Conservation (phyloP, 306 rosid species). For the Styphnolobium japonicum region DNA sequence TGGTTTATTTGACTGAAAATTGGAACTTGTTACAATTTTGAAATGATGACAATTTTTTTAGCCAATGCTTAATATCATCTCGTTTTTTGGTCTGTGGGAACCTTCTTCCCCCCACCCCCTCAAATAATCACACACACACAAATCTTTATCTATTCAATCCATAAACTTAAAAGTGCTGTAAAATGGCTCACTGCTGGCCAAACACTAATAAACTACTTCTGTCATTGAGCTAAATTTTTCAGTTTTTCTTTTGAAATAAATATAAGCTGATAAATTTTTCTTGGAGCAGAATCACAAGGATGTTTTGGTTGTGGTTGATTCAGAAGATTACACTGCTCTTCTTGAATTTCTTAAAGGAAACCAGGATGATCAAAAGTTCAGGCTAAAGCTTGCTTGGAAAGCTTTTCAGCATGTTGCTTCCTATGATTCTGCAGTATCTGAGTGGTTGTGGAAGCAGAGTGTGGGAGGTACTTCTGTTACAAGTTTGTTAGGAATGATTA, state of each 20-base stretch:
- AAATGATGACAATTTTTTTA: not conserved
- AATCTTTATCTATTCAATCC: not conserved
- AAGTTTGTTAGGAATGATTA: not conserved
- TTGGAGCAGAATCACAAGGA: slow-evolving; percentile 80
- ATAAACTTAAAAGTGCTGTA: not conserved
- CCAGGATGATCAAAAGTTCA: slow-evolving; percentile 59
- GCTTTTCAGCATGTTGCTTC: slow-evolving; percentile 91
- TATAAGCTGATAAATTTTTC: slow-evolving; percentile 16
- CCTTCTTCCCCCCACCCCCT: not conserved
- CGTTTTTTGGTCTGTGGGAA: not conserved
- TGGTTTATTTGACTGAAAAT: slow-evolving; percentile 29
- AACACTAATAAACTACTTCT: not conserved
- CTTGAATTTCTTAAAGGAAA: slow-evolving; percentile 71
- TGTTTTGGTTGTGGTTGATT: slow-evolving; percentile 89
- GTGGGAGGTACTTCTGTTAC: slow-evolving; percentile 51
- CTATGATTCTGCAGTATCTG: slow-evolving; percentile 88
- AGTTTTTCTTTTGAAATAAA: not conserved
- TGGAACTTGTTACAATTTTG: not conserved
- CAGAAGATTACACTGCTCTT: slow-evolving; percentile 77
- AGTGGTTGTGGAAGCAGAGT: slow-evolving; percentile 96
- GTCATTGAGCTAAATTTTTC: not conserved
- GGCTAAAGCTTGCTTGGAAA: slow-evolving; percentile 89
- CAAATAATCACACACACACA: too few relatives aligned
- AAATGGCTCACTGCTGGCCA: not conserved
- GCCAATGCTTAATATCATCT: not conserved